A percentile compares a stretch with the other conserved stretches of the same genome.
Evolutionary conservation across 192 early-diverging fungal species (phyloP).

Genomic region (Backusella parvicylindrica): DNA sequence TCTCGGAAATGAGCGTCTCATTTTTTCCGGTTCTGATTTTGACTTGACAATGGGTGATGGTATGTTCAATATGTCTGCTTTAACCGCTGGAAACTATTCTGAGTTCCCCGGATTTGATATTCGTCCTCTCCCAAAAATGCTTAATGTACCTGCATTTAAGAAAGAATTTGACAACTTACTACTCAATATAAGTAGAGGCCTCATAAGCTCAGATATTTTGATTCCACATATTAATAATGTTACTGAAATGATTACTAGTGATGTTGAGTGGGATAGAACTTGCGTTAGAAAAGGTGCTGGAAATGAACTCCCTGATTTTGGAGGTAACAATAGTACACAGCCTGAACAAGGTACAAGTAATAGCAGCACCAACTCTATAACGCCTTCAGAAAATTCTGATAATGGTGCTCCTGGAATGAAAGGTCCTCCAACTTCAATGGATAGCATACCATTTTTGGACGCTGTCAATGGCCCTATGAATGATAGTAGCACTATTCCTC

Average conservation of each 20-base stretch:
- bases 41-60: conserved; percentile 11
- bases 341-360: not conserved
- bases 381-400: not conserved
- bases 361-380: not conserved
- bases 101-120: conserved; percentile 14
- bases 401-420: not conserved
- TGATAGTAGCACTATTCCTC: not conserved
- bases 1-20: not conserved
- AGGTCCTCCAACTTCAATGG: too few species aligned
- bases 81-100: conserved; percentile 2
- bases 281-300: not conserved
- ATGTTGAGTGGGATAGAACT: conserved; percentile 5
- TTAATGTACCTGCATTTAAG: not conserved
- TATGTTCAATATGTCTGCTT: not conserved
- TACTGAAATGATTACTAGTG: not conserved
- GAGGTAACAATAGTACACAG: not conserved
- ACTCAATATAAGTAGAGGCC: not conserved
- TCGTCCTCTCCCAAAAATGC: not conserved
- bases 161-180: not conserved
- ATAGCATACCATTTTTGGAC: not conserved
- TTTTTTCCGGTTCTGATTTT: conserved; percentile 10
- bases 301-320: not conserved
- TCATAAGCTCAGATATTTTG: not conserved
- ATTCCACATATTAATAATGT: not conserved
- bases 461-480: not conserved